Base-by-base conservation (phyloP, 1,139 yeast species). In the Suhomyces taliae region DNA sequence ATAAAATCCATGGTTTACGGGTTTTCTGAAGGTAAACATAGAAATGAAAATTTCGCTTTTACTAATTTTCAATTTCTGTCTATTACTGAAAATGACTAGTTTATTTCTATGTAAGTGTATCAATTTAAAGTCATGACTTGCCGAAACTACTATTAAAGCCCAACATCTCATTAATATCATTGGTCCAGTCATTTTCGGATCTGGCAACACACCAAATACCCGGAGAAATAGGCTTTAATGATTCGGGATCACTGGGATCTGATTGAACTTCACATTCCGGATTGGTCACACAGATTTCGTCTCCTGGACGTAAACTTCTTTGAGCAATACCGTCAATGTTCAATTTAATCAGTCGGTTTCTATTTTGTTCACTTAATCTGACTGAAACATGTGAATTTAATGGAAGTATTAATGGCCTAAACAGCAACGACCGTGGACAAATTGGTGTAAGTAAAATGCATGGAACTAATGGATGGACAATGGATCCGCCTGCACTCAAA, bases 161-260 rank as follows among this genome's bases (percentile, higher is more conserved):
- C 36, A 91, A 69, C 51, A 91, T 74, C 54, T 88, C 91, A 60
- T 91, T 91, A 48, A 91, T 83, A 43, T 95, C 96, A 50, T 79
- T 79, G 2, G 91, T 89, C 98, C 98, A 91, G 62, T 91, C 97
- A 53, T 87, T 85, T 52, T 85, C 90, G 10, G 85, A 76, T 47
- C 84, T 78, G 0, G 96, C 89, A 5, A 91, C 85, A 67, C 97
- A 90, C 85, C 95, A 90, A n/a, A 91, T 82, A 1, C 96, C 96
- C 32, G 81, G 40, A 5, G 19, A 36, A 34, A 14, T 39, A 29
- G 46, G 32, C n/a, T 29, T 29, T 1, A 11, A 9, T 11, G n/a
- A 29, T 29, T 29, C 32, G 14, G 27, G 40, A 9, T 31, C 8
- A 26, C 36, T 24, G 26, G 15, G 27, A 31, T 24, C 42, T 29